Conservation (phyloP, 2,329 filamentous ascomycete species). For the Fusarium neocosmosporiellum region DNA sequence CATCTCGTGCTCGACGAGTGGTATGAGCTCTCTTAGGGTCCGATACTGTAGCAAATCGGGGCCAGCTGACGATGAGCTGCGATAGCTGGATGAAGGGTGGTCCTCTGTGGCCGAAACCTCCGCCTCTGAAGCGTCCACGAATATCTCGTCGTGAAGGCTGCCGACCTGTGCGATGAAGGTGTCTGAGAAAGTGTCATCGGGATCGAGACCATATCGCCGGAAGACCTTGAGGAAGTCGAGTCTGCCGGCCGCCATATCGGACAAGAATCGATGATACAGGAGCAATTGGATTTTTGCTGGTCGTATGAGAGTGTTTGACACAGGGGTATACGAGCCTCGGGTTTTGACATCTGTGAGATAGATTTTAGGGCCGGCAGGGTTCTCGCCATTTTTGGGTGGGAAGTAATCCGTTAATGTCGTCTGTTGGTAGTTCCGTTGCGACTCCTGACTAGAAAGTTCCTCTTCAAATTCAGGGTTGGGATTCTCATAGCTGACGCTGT, state of each 20-base stretch:
- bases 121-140: constrained; percentile 62
- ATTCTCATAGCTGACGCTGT: constrained; percentile 82
- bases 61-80: constrained; percentile 30
- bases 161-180: constrained; percentile 81
- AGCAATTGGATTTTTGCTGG: constrained; percentile 89
- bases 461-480: constrained; percentile 78
- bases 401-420: constrained; percentile 57
- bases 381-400: constrained; percentile 30
- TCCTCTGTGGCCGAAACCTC: constrained; percentile 20
- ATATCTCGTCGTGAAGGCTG: constrained; percentile 73
- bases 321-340: constrained; percentile 72
- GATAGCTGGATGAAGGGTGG: constrained; percentile 23
- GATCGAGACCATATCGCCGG: constrained; percentile 75
- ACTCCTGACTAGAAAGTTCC: constrained; percentile 57
- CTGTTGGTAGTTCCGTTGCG: constrained; percentile 46
- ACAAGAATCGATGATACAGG: constrained; percentile 88
- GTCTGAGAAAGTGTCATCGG: constrained; percentile 77
- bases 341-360: constrained; percentile 95
- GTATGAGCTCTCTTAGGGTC: constrained; percentile 59
- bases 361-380: constrained; percentile 47
- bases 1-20: constrained; percentile 60
- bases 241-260: constrained; percentile 75
- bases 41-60: constrained; percentile 59
- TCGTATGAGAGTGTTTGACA: constrained; percentile 73
- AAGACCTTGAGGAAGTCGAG: constrained; percentile 78